Evolutionary conservation across 371 early-diverging fungal genomes (phyloP).

Genomic region (Mucor piriformis): DNA sequence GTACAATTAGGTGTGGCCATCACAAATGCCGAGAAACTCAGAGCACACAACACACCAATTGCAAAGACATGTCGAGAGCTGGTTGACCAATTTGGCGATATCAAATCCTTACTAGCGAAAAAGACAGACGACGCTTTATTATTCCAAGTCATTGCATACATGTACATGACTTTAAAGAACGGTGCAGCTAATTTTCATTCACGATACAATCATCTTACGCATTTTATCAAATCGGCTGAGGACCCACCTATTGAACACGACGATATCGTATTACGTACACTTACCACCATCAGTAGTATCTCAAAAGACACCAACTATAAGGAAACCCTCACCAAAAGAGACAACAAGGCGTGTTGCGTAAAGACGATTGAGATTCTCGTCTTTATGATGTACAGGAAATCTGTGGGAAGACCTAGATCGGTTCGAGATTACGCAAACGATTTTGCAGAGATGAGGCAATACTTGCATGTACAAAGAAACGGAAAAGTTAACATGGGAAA

Average conservation of each 20-base stretch:
- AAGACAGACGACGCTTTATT: not conserved
- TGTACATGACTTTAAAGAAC: constrained; percentile 1
- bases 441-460: not conserved
- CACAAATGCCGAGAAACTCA: constrained; percentile 35
- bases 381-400: not conserved
- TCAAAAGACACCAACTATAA: not conserved
- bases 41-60: constrained; percentile 26
- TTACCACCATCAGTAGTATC: not conserved
- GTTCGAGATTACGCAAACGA: not conserved
- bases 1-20: constrained; percentile 41
- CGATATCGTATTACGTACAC: not conserved
- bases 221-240: not conserved
- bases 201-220: not conserved
- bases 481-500: not conserved
- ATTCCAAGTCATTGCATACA: constrained; percentile 16
- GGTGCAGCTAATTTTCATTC: not conserved
- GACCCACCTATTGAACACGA: not conserved
- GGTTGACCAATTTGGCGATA: not conserved
- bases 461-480: not conserved
- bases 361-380: not conserved
- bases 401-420: not conserved
- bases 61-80: constrained; percentile 7
- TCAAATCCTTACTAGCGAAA: not conserved
- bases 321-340: not conserved
- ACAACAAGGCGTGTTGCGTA: not conserved